Percentiles rank a stretch among this genome's conserved stretches.
Conservation (phyloP, 257 asterid species). For the Ocimum tenuiflorum region DNA sequence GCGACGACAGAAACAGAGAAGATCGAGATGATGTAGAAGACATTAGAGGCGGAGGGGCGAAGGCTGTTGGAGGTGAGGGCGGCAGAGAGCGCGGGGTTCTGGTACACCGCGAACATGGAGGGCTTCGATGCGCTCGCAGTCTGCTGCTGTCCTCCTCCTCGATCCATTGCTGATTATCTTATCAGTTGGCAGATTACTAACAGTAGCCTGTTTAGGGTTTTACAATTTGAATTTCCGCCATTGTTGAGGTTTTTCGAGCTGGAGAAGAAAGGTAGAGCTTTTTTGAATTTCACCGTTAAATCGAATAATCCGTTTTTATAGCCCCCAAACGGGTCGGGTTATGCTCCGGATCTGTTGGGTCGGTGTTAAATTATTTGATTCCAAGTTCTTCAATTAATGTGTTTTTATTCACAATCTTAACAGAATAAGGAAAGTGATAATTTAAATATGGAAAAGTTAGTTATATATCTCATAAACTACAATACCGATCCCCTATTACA, state of each 20-base stretch:
- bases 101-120: slow-evolving; percentile 69
- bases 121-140: slow-evolving; percentile 30
- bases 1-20: slow-evolving; percentile 43
- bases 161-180: slow-evolving; percentile 30
- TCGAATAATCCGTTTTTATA: background rate
- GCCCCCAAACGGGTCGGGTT: background rate
- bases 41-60: slow-evolving; percentile 53
- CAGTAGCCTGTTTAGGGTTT: slow-evolving; percentile 24
- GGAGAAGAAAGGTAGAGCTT: background rate
- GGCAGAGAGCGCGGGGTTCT: slow-evolving; percentile 75
- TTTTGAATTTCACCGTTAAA: background rate
- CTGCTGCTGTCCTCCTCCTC: slow-evolving; percentile 34
- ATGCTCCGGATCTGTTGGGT: background rate
- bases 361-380: too few species aligned
- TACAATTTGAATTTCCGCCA: slow-evolving; percentile 13
- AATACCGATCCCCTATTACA: too few species aligned
- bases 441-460: too few species aligned
- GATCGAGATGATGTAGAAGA: slow-evolving; percentile 46
- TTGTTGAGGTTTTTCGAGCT: slow-evolving; percentile 21
- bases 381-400: too few species aligned
- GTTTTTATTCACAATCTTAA: too few species aligned
- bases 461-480: too few species aligned
- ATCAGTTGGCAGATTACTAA: slow-evolving; percentile 1
- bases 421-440: too few species aligned
- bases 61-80: slow-evolving; percentile 72